Evolutionary conservation across 768 basidiomycete genomes (phyloP), one percentile per base, ranked within the genome.

Genomic region (Gymnopilus dilepis): DNA sequence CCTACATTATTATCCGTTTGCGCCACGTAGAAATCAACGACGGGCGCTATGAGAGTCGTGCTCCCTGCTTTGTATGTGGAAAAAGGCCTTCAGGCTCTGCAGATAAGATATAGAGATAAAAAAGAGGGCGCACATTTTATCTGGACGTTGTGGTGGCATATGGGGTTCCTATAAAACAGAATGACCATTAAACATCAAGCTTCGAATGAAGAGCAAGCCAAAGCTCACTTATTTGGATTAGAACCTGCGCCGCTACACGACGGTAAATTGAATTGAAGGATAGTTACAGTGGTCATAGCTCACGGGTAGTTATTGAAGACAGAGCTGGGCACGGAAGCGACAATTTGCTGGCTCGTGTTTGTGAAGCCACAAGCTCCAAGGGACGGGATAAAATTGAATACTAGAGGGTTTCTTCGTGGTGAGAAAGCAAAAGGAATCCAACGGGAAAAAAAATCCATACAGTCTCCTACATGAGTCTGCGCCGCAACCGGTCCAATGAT

Each of bases 351-450:
- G 38, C 59, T 69, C 3, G 67, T 73, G 66, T 79, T 79, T 17
- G 73, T 74, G 63, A 72, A 71, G 8, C 78, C 79, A 54, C 79
- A 80, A 0, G 79, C 78, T 19, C 79, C 79, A 30, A 75, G 70
- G 17, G 72, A 76, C 17, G 76, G 74, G 4, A 50, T 62, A 64
- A 77, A 78, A 37, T 67, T 65, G 68, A 76, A 78, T 37, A 76
- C 76, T 78, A n/a, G 3, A 17, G 40, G 15, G n/a, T 6, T n/a
- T n/a, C n/a, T n/a, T n/a, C n/a, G 40, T 9, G 8, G 40, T 17
- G 21, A 15, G 43, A 45, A 7, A 24, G 21, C n/a, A 45, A 30
- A 50, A 1, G 9, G 47, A 50, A 31, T 9, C 5, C n/a, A n/a
- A 31, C 1, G 12, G 9, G 15, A 50, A 6, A n/a, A 31, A 19